Evolutionary conservation across 2,329 filamentous ascomycete species (phyloP).

Genomic region (Amesomyces nigricolor): DNA sequence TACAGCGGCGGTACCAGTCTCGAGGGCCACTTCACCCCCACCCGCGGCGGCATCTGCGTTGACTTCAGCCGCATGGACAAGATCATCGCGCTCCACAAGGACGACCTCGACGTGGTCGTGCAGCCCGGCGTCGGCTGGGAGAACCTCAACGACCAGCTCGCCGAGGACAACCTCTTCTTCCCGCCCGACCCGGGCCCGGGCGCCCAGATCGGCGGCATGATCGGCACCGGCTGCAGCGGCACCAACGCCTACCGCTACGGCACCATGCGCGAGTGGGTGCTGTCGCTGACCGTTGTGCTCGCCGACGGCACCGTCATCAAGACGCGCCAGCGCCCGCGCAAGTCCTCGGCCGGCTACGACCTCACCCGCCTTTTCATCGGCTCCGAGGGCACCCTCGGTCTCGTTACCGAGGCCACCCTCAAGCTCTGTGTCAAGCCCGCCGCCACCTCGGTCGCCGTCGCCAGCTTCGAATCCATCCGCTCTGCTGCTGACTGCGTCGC

Average conservation of each 20-base stretch:
- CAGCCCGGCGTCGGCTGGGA: conserved; percentile 86
- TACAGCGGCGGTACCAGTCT: conserved; percentile 86
- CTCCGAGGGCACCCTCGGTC: conserved; percentile 82
- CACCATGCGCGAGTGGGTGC: conserved; percentile 92
- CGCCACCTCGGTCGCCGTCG: conserved; percentile 74
- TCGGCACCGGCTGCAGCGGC: conserved; percentile 66
- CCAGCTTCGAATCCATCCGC: conserved; percentile 53
- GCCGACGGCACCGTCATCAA: conserved; percentile 88
- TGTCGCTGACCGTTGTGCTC: conserved; percentile 79
- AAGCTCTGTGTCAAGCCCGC: conserved; percentile 79
- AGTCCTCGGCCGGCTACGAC: conserved; percentile 88
- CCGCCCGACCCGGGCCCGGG: conserved; percentile 87
- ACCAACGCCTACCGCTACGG: conserved; percentile 91
- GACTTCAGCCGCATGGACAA: conserved; percentile 84
- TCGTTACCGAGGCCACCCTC: conserved; percentile 85
- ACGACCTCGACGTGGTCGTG: conserved; percentile 69
- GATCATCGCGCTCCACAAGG: conserved; percentile 69
- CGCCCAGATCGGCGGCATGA: conserved; percentile 87
- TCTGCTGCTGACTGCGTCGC: conserved; percentile 74
- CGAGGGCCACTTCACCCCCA: conserved; percentile 83
- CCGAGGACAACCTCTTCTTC: conserved; percentile 74
- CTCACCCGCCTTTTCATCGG: conserved; percentile 85
- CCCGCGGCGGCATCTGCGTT: conserved; percentile 74
- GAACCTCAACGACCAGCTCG: conserved; percentile 70
- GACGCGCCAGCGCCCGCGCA: conserved; percentile 80